Evolutionary conservation across 208 protist species (phyloP), one percentile per base, ranked within the genome.

Genomic region (Tritrichomonas musculus): DNA sequence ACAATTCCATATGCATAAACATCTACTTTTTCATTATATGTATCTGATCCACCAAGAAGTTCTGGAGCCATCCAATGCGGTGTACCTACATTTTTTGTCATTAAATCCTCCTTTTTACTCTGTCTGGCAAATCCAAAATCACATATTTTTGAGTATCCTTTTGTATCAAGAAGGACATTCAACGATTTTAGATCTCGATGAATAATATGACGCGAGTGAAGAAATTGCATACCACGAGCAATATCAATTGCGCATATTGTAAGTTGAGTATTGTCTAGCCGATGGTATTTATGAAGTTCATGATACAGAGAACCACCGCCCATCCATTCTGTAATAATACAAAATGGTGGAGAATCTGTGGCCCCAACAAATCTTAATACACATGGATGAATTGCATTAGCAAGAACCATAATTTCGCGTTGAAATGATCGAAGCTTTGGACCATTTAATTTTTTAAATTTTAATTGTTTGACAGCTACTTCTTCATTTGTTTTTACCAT

Each of bases 31-130:
- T 33, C n/a, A 50, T 64, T 33, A 44, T 92, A 92, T 30, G 8
- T 49, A 39, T 39, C 0, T 33, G 36, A 47, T n/a, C 22, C 25
- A 47, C 55, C 47, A 22, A 92, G 44, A 27, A 69, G 30, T 92
- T 92, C 88, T 73, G 88, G 88, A 44, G 88, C 88, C 88, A 92
- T 92, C 88, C 88, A 92, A 72, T 92, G 50, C 0, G 57, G 57
- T 53, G 88, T 64, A 50, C 88, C 88, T 50, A 92, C 88, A 27
- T 64, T 92, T 64, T 69, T 14, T 25, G 57, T 64, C 50, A 69
- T 49, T 69, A 92, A 17, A 36, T 72, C 5, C 8, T 92, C 47
- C 33, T 69, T 64, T 9, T 17, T 36, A 27, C 36, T 27, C 14
- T 44, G 11, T 44, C 88, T 13, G 13, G 50, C 41, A 49, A 64